These are phyloP conservation scores for Vickermania ingenoplastis DNA, from an alignment of 208 protist species.

Conservation along the genomic window DNA sequence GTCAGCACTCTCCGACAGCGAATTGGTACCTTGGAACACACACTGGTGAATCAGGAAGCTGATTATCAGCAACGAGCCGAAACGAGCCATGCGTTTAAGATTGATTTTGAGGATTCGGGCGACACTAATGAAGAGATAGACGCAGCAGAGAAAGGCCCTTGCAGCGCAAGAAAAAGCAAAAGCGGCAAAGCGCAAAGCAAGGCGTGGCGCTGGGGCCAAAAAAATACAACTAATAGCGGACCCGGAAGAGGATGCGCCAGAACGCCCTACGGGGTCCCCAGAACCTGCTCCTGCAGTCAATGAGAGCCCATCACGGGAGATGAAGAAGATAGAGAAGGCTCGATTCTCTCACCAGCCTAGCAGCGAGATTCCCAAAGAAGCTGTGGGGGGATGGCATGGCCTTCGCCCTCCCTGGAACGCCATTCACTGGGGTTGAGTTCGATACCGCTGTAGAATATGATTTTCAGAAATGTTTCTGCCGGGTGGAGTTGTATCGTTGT, in stretches of 20 bases:
- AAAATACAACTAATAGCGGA: too few species aligned
- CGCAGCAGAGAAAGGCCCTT: constrained; percentile 12
- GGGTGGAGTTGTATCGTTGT: constrained; percentile 55
- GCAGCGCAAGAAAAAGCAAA: constrained; percentile 15
- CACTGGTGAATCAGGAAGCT: constrained; percentile 8
- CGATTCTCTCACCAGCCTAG: neutral
- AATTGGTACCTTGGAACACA: constrained; percentile 18
- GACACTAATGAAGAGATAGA: constrained; percentile 19
- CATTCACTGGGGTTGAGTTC: constrained; percentile 20
- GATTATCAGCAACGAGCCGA: neutral
- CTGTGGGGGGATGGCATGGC: constrained; percentile 5
- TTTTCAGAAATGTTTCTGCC: constrained; percentile 28
- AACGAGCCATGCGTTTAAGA: constrained; percentile 19
- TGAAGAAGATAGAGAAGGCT: neutral
- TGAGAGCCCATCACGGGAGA: neutral
- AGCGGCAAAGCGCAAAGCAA: constrained; percentile 16
- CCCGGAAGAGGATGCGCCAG: constrained; percentile 2
- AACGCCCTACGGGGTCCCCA: too few species aligned
- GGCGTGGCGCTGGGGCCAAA: constrained; percentile 3
- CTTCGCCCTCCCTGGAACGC: constrained; percentile 9
- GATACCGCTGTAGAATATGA: constrained; percentile 29
- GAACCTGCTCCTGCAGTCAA: too few species aligned
- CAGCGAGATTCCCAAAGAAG: neutral
- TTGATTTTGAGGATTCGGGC: constrained; percentile 38
- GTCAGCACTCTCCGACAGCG: constrained; percentile 22